A percentile compares a stretch with the other conserved stretches of the same genome.
phyloP scores from a whole-genome alignment of 2,329 filamentous ascomycete species.

The Graphilbum fragrans region DNA sequence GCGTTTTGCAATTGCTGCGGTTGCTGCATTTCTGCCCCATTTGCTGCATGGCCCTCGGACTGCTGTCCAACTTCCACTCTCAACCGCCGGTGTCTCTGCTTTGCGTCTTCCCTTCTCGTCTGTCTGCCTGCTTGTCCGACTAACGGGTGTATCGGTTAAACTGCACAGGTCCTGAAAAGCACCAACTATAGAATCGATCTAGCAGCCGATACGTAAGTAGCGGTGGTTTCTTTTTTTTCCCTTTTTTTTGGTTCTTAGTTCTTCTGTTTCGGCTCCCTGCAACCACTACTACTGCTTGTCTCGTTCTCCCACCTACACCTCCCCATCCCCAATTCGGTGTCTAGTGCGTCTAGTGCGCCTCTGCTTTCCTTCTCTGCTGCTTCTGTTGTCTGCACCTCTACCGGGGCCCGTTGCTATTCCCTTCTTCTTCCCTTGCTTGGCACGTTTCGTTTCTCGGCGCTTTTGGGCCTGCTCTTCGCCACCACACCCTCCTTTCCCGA shows the following conservation, averaged over 20 bases:
- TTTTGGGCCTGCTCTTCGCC: neutral
- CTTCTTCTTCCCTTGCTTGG: no score
- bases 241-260: slow-evolving; percentile 9
- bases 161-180: slow-evolving; percentile 32
- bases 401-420: no score
- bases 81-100: neutral
- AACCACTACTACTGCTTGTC: neutral
- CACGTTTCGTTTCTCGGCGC: no score
- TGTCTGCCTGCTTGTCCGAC: neutral
- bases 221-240: slow-evolving; percentile 9
- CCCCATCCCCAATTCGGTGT: no score
- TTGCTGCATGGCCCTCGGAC: no score
- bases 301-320: no score
- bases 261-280: neutral
- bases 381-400: no score
- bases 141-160: slow-evolving; percentile 8
- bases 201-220: slow-evolving; percentile 44
- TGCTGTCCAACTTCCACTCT: neutral
- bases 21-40: no score
- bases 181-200: slow-evolving; percentile 38
- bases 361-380: neutral
- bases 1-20: no score
- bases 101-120: no score
- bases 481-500: neutral
- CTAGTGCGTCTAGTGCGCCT: no score